Percentiles rank a stretch among this genome's conserved stretches.
Conservation (phyloP, 805 yeast species). For the Suhomyces faveliae region DNA sequence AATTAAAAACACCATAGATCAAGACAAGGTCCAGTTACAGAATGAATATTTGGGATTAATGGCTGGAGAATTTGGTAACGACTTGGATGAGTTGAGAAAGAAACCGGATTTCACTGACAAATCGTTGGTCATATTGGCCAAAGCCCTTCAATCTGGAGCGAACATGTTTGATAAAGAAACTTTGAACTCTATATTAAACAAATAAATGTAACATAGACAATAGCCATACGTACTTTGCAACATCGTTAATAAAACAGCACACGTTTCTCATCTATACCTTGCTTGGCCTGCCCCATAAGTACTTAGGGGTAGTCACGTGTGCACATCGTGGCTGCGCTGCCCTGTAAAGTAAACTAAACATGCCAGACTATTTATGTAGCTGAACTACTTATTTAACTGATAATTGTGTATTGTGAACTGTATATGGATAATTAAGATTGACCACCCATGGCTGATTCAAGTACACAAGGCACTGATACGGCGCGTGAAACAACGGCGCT, state of each 20-base stretch:
- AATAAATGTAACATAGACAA: conserved; percentile 2
- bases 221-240: neutral
- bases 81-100: conserved; percentile 56
- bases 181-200: conserved; percentile 21
- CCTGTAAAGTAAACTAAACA: neutral
- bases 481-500: neutral
- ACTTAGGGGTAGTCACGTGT: neutral
- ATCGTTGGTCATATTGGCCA: conserved; percentile 57
- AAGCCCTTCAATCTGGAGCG: conserved; percentile 55
- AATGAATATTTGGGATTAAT: conserved; percentile 53
- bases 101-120: conserved; percentile 61
- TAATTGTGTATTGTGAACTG: neutral
- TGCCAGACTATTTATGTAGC: neutral
- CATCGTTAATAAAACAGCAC: neutral
- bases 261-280: neutral
- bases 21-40: conserved; percentile 41
- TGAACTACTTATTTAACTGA: neutral
- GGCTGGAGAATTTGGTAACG: conserved; percentile 60
- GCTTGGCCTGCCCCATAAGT: neutral
- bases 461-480: neutral
- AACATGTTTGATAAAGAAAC: conserved; percentile 59
- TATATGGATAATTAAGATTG: neutral
- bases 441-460: neutral
- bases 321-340: neutral
- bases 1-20: conserved; percentile 21